A percentile compares a stretch with the other conserved stretches of the same genome.
Evolutionary conservation across 192 early-diverging fungal species (phyloP).

Genomic region (Rhizoclosmatium globosum): DNA sequence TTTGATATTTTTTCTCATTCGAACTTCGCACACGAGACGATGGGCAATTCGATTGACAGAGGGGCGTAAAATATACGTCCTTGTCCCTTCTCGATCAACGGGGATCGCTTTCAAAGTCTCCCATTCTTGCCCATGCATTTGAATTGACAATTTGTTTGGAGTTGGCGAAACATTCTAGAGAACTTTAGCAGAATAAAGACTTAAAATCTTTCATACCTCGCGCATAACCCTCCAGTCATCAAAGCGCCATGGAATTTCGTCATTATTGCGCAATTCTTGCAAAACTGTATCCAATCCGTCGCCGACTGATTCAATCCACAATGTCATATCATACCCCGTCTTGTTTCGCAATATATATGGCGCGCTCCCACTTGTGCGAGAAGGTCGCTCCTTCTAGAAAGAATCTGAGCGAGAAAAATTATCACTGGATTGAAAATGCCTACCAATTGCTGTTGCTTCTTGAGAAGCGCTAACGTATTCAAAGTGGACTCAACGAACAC

Average conservation of each 20-base stretch:
- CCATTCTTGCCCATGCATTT: slow-evolving; percentile 87
- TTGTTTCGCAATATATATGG: slow-evolving; percentile 91
- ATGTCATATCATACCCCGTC: slow-evolving; percentile 87
- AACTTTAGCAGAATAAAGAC: neutral
- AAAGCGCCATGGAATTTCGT: slow-evolving; percentile 91
- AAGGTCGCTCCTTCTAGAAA: slow-evolving; percentile 19
- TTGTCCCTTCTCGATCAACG: slow-evolving; percentile 89
- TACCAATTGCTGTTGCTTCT: slow-evolving; percentile 9
- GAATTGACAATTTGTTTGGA: slow-evolving; percentile 84
- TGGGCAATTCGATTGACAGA: slow-evolving; percentile 80
- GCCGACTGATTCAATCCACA: slow-evolving; percentile 78
- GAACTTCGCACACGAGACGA: slow-evolving; percentile 87
- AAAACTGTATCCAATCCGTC: slow-evolving; percentile 72
- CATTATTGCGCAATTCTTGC: slow-evolving; percentile 71
- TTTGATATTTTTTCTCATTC: slow-evolving; percentile 88
- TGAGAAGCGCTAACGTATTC: slow-evolving; percentile 39
- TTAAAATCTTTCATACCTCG: slow-evolving; percentile 63
- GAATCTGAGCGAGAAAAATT: neutral
- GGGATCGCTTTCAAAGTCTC: slow-evolving; percentile 89
- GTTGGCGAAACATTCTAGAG: slow-evolving; percentile 49
- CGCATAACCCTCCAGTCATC: slow-evolving; percentile 95
- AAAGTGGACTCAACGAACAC: slow-evolving; percentile 61
- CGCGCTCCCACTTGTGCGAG: slow-evolving; percentile 51
- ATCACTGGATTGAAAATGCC: neutral
- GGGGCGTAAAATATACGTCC: slow-evolving; percentile 83